Evolutionary conservation across 192 early-diverging fungal species (phyloP), one percentile per base, ranked within the genome.

Genomic region (Rhizophagus clarus): DNA sequence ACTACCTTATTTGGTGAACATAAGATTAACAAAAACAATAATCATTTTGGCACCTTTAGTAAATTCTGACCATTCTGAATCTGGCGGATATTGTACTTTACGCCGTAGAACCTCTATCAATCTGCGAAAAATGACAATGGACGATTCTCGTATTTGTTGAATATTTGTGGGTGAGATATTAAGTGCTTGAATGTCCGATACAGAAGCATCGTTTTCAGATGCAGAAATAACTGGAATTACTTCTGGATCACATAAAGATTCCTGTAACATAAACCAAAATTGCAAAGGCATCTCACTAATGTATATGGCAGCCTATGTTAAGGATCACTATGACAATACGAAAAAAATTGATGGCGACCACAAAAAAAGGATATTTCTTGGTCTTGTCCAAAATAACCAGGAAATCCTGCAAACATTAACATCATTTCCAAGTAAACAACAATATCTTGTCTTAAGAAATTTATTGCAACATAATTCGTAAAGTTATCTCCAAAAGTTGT

Each of bases 241-340:
- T 70, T 81, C 82, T 45, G 80, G 79, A 64, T 94, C 93, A 32
- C 84, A 85, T 49, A 93, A 72, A 1, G 92, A 85, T 69, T 95
- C 94, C 80, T 95, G 93, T 14, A 94, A 80, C 63, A 89, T 79
- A 47, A 88, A 92, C 94, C 94, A 95, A 75, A 94, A 91, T 72
- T 90, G 89, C 22, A 94, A 88, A 6, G 93, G 87, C 61, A 91
- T 84, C 61, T 92, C 93, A 70, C 90, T 91, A 76, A 92, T 75
- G 74, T 75, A 45, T 22, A 72, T 45, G 22, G 9, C 29, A n/a
- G 2, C 3, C 7, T 72, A 45, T 12, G 34, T 72, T 72, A 75
- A 61, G 56, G 20, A 61, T 32, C 34, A 1, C 8, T 28, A 8
- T 22, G 12, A 20, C 2, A 8, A 34, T 37, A 32, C 17, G 3